A percentile compares a stretch with the other conserved stretches of the same genome.
These are phyloP conservation scores for Coemansia sp. DNA, from an alignment of 192 early-diverging fungal species.

Conservation along the genomic window DNA sequence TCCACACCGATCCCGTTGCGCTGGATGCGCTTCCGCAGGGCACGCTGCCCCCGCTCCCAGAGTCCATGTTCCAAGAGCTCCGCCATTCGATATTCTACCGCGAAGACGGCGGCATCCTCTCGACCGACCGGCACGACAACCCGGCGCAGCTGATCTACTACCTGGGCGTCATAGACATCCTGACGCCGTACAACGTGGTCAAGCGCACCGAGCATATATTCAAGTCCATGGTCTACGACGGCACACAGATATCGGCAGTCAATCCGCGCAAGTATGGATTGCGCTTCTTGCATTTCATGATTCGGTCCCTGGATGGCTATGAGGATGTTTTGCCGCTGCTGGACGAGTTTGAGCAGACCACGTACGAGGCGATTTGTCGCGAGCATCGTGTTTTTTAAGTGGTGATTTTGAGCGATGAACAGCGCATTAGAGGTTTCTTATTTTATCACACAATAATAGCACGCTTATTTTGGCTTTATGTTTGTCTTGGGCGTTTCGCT, in stretches of 20 bases:
- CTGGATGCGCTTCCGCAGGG: conserved; percentile 49
- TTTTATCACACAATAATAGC: too few relatives aligned
- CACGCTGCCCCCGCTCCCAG: conserved; percentile 48
- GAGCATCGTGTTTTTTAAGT: conserved; percentile 21
- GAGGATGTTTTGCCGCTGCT: conserved; percentile 56
- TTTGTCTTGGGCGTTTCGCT: too few relatives aligned
- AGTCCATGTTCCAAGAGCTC: conserved; percentile 57
- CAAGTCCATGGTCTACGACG: conserved; percentile 80
- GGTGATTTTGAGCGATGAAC: neutral
- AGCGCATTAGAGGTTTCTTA: too few relatives aligned
- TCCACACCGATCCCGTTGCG: conserved; percentile 51
- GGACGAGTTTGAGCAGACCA: conserved; percentile 52
- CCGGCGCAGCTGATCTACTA: conserved; percentile 82
- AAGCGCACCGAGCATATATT: conserved; percentile 91
- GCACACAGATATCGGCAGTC: conserved; percentile 80
- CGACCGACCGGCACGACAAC: conserved; percentile 73
- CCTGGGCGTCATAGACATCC: conserved; percentile 96
- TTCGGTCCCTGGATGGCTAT: conserved; percentile 59
- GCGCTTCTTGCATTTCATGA: conserved; percentile 92
- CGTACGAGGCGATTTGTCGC: conserved; percentile 48
- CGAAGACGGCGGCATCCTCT: conserved; percentile 85
- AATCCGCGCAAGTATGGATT: conserved; percentile 84
- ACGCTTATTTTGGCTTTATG: too few relatives aligned
- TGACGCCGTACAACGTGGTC: conserved; percentile 87
- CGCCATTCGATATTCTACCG: conserved; percentile 83